Conservation (phyloP, 306 rosid species). For the Fragaria vesca region DNA sequence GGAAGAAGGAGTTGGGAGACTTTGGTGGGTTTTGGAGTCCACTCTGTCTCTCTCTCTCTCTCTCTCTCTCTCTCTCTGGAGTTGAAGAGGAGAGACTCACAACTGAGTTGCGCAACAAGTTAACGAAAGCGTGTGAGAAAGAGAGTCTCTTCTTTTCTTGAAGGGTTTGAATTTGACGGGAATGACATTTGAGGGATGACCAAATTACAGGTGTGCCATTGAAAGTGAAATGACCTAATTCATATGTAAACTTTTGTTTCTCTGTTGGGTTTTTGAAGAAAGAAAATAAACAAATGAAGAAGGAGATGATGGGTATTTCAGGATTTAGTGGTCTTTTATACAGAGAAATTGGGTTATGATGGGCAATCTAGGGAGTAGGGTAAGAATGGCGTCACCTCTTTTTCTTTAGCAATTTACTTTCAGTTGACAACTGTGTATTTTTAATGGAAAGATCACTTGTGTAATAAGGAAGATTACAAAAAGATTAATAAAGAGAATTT, state of each 20-base stretch:
- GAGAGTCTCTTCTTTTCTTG: not conserved
- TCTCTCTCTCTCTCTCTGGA: not conserved
- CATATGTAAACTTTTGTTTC: too few relatives aligned
- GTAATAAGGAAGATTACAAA: not conserved
- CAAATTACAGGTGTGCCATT: constrained; percentile 23
- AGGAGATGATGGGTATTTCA: not conserved
- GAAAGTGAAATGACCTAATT: not conserved
- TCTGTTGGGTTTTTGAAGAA: not conserved
- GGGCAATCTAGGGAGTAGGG: not conserved
- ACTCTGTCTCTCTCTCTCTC: too few relatives aligned
- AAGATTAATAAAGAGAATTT: too few relatives aligned
- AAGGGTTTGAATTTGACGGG: not conserved
- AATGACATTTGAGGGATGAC: not conserved
- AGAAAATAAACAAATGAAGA: not conserved
- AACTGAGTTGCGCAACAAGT: constrained; percentile 21
- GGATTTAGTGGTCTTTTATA: not conserved
- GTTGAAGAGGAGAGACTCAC: constrained; percentile 20
- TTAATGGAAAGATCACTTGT: not conserved
- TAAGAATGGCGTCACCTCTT: not conserved
- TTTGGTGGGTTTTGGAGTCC: too few relatives aligned
- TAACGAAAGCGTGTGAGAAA: constrained; percentile 40
- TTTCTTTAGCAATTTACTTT: not conserved
- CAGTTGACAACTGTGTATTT: not conserved
- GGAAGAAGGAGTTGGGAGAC: not conserved
- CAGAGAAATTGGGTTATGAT: not conserved